Evolutionary conservation across 164 flowering plant genomes (phyloP), one percentile per base, ranked within the genome.

Genomic region (Aristolochia fimbriata): DNA sequence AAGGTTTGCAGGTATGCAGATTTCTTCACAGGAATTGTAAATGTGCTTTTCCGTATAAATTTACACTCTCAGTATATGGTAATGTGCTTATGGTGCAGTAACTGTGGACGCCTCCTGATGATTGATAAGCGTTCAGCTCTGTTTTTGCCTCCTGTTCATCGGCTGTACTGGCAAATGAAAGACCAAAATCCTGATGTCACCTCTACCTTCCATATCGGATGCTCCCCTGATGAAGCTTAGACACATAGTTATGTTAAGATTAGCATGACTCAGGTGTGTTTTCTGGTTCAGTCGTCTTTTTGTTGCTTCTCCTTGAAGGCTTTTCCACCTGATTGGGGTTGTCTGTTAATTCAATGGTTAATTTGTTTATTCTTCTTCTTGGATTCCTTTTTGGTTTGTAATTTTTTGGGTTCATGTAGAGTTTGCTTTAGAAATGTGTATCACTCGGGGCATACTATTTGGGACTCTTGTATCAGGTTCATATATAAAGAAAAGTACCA

Each of bases 91-190:
- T 65, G 61, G 15, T 81, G 69, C 88, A 93, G 98, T 73, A 88
- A 86, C 67, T 93, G 97, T 62, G 77, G 75, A 11, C 75, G 80
- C 58, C 75, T 87, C 24, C 72, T 93, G 55, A 65, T 78, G 16
- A 78, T 90, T 81, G 94, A 87, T 63, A 80, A 57, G 69, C 76
- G 76, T 67, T 80, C 84, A 7, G 78, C 78, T 33, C 57, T 81
- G 37, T 51, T 87, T 15, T 67, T 93, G 62, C 98, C 97, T 68
- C 96, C 98, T 25, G 82, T 86, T 55, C 61, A 71, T 61, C 84
- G 86, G 41, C 78, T 83, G 46, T 90, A 77, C 59, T 75, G 63
- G 19, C 62, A 73, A 15, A 53, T 65, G 4, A 79, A 74, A 52
- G 74, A 80, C 19, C 76, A 71, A 59, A 76, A 55, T 55, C 58